Evolutionary conservation across 768 basidiomycete genomes (phyloP).

Genomic region (Mycena metata): DNA sequence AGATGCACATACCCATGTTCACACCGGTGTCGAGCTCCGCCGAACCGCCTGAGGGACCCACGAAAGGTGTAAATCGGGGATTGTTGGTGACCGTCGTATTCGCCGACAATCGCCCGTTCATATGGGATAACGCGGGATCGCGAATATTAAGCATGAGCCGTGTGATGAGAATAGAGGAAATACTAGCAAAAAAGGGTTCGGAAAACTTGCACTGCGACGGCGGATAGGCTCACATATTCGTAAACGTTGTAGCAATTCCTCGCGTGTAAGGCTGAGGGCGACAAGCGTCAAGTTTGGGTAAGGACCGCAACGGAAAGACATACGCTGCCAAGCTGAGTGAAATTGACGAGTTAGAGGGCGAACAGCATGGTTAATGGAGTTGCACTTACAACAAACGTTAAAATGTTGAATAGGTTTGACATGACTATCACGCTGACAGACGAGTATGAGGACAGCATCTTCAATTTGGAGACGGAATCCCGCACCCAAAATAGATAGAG

Average conservation of each 20-base stretch:
- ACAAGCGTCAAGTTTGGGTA: background rate
- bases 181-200: background rate
- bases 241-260: conserved; percentile 28
- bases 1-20: background rate
- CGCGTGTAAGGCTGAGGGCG: conserved; percentile 18
- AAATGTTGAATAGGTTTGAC: conserved; percentile 28
- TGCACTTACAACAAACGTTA: conserved; percentile 31
- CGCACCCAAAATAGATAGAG: conserved; percentile 33
- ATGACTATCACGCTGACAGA: conserved; percentile 28
- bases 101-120: background rate
- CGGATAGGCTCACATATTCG: conserved; percentile 25
- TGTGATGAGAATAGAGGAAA: conserved; percentile 24
- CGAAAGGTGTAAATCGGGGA: background rate
- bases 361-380: background rate
- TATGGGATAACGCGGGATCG: conserved; percentile 16
- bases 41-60: background rate
- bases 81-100: background rate
- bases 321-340: conserved; percentile 28
- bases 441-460: background rate
- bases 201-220: no score
- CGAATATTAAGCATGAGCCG: conserved; percentile 33
- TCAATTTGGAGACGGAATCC: background rate
- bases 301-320: background rate
- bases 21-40: conserved; percentile 1
- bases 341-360: background rate